These are phyloP conservation scores for Gossypium laxum DNA, from an alignment of 441 rosid species.

Conservation along the genomic window DNA sequence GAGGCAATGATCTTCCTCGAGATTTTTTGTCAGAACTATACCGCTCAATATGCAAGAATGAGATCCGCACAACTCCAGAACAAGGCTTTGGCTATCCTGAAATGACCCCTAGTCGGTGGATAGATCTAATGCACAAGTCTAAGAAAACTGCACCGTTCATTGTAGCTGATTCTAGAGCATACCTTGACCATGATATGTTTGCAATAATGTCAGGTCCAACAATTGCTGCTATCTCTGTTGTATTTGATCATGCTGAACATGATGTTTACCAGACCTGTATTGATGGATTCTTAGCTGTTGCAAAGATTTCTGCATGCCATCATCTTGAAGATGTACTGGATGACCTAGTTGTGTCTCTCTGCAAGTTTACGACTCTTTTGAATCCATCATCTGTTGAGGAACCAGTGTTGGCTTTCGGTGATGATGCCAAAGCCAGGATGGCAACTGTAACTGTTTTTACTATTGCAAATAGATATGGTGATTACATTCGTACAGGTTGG, in stretches of 20 bases:
- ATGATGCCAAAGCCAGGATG: conserved; percentile 50
- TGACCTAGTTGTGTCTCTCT: conserved; percentile 87
- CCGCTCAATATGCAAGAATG: conserved; percentile 64
- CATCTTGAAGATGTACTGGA: conserved; percentile 93
- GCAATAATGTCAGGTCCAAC: conserved; percentile 90
- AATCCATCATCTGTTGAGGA: conserved; percentile 72
- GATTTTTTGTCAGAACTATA: conserved; percentile 58
- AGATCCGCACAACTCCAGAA: conserved; percentile 75
- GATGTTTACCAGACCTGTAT: conserved; percentile 83
- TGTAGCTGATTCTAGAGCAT: conserved; percentile 54
- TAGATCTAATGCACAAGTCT: conserved; percentile 82
- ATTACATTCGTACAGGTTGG: conserved; percentile 82
- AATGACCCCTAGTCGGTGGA: conserved; percentile 96
- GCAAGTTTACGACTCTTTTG: conserved; percentile 85
- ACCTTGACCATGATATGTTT: conserved; percentile 88
- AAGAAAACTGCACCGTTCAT: conserved; percentile 71
- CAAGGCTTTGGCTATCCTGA: conserved; percentile 80
- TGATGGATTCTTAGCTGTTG: conserved; percentile 90
- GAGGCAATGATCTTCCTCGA: conserved; percentile 60
- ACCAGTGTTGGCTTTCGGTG: conserved; percentile 89
- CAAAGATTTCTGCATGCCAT: conserved; percentile 90
- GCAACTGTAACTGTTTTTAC: conserved; percentile 89
- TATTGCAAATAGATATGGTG: conserved; percentile 88
- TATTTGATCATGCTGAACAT: conserved; percentile 91
- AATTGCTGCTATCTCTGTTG: conserved; percentile 90